Evolutionary conservation across 139 green algal species (phyloP), one percentile per base, ranked within the genome.

Genomic region (Astrephomene gubernaculifera): DNA sequence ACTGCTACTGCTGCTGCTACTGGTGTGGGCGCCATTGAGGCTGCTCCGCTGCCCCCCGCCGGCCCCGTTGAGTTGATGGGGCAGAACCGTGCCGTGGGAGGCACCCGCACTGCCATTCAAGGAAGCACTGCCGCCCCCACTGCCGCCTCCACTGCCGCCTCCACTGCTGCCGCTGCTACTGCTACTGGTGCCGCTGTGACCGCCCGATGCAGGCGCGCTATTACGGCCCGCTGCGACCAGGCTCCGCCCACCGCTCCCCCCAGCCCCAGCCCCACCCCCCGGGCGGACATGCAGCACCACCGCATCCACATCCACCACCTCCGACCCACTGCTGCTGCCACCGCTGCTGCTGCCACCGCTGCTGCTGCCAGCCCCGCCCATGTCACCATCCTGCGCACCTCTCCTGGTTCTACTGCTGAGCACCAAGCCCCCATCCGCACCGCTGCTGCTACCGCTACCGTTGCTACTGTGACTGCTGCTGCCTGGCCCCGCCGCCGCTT

Each of bases 251-350:
- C n/a, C n/a, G n/a, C n/a, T n/a, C n/a, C n/a, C n/a, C n/a, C n/a
- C n/a, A n/a, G n/a, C n/a, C n/a, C n/a, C n/a, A n/a, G n/a, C n/a
- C n/a, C n/a, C n/a, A n/a, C n/a, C n/a, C n/a, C n/a, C n/a, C n/a
- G n/a, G n/a, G 12, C 49, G 12, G 49, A 17, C 27, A 3, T 67
- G 27, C 60, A 67, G 27, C 60, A 27, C 24, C 29, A 68, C 72
- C 44, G 7, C 71, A 10, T 79, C 71, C 45, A 79, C 44, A 29
- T 79, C 71, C 44, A 79, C 44, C n/a, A 79, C 45, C 22, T 29
- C 65, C 33, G 49, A 73, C 31, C 45, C 44, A 6, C 49, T 17
- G 5, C 71, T 12, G 29, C 29, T 31, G 4, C 44, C 72, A 10
- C 8, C 36, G 35, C 49, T 17, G 5, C 71, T 12, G 29, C 29